Base-by-base conservation (phyloP, 73 alveolate species). In the Tetrahymena elliotti region DNA sequence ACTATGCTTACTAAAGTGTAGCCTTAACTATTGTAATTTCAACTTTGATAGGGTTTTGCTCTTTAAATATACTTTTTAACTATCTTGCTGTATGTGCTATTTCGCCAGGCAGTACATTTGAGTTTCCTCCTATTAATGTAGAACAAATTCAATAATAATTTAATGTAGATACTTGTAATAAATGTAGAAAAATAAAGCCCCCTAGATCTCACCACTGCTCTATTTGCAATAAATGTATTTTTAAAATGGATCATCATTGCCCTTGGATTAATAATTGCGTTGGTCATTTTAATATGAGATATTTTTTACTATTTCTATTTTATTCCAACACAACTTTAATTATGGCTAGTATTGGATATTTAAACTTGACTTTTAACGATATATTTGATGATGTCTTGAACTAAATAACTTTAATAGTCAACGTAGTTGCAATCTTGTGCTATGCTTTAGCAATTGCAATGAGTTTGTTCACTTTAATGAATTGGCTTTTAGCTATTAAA, bases 171-270 rank as follows among this genome's bases (percentile, higher is more conserved):
- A 68, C 34, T 94, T 98, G 99, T 41, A 47, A 95, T 83, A 27
- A 16, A 35, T 98, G 99, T 94, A 83, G 95, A 31, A 96, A 96
- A 93, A 95, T 96, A 35, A 98, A 98, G 93, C 99, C 99, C 38
- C 95, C 96, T 93, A 97, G 99, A 95, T 54, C 98, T 33, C 99
- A 98, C 96, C 99, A 98, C 97, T 98, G 99, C 35, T 94, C 98
- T 20, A 93, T 98, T 31, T 98, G 99, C 93, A 94, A 95, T 0
- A 95, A 95, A 94, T 98, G 99, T 47, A 93, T 98, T 24, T 84
- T 98, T 15, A 97, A 98, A 93, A 98, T 98, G 99, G 99, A 98
- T 93, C 99, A 98, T 94, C 99, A 98, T 96, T 98, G 99, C 53
- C 99, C 99, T 47, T 98, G 98, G 99, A 95, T 98, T 13, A 96